Base-by-base conservation (phyloP, 768 basidiomycete genomes). In the Agrocybe praecox region DNA sequence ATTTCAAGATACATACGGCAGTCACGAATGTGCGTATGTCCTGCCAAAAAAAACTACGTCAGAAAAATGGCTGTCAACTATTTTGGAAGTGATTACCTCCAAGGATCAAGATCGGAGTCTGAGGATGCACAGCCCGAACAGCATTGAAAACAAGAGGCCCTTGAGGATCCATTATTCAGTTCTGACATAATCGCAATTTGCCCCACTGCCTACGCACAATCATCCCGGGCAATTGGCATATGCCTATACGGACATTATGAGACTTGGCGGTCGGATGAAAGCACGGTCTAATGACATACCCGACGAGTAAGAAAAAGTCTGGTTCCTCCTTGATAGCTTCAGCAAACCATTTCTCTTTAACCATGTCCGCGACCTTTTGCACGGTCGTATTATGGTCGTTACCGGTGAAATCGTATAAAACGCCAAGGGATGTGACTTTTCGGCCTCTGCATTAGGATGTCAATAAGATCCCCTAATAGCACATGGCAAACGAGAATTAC, bases 71-170 rank as follows among this genome's bases (percentile, higher is more conserved):
- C 45, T 22, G 45, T 24, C 12, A 34, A 34, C 6, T 5, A 12
- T 8, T 19, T 12, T 36, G 51, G n/a, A n/a, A 6, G 22, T 26
- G 43, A 67, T 56, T 65, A 76, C 88, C 89, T 58, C 94, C 94
- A 44, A 96, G 86, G 62, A 95, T 89, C 52, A 92, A 64, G 54
- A 96, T 90, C 0, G 93, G 94, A 0, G 88, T 88, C n/a, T 69
- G 66, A 0, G 88, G 80, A 68, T 94, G 94, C 1, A 87, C 75
- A 7, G 77, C 76, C 24, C 94, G 86, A 55, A 96, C 79, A 1
- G 90, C 88, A 53, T 87, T 74, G 66, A 89, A 87, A 5, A 96
- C 85, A 15, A 79, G 63, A 6, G 85, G 84, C 89, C 89, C 93
- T 88, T 11, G 17, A 10, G 6, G 43, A 9, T n/a, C 9, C 42